Percentiles rank a stretch among this genome's conserved stretches.
Conservation (phyloP, 2,329 filamentous ascomycete genomes). For the Phyllosticta citrichinensis region DNA sequence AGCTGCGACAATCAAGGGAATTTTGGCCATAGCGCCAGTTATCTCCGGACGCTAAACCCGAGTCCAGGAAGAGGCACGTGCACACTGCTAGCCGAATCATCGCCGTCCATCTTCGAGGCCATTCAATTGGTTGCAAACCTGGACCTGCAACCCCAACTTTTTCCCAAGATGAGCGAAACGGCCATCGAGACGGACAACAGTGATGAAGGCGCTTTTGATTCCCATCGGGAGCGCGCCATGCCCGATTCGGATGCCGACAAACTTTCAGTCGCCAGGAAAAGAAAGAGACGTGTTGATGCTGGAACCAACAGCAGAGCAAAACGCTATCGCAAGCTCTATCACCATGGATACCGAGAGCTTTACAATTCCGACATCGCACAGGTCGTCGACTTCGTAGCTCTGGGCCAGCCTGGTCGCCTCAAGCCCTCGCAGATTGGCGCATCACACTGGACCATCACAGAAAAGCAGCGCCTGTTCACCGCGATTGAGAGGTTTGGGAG, state of each 20-base stretch:
- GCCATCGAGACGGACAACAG: neutral
- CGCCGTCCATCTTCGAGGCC: neutral
- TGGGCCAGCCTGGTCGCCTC: neutral
- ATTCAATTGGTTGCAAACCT: neutral
- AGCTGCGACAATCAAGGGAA: neutral
- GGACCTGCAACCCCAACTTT: too few relatives aligned
- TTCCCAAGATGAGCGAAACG: neutral
- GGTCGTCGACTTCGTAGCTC: conserved; percentile 8
- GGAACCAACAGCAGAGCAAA: conserved; percentile 14
- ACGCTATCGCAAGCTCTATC: conserved; percentile 34
- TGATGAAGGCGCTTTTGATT: neutral
- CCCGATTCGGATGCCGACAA: neutral
- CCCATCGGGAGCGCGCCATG: neutral
- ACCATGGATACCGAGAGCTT: conserved; percentile 31
- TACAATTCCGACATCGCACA: conserved; percentile 23
- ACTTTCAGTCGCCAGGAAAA: neutral
- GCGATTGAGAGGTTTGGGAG: conserved; percentile 54
- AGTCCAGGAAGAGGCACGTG: neutral
- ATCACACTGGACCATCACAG: conserved; percentile 57
- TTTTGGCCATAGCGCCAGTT: neutral
- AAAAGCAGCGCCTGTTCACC: conserved; percentile 63
- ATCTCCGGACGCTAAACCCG: neutral
- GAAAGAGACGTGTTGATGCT: neutral
- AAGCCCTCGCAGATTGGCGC: conserved; percentile 44
- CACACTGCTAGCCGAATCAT: neutral